Base-by-base conservation (phyloP, 805 yeast genomes). In the Cyberlindnera amylophila region DNA sequence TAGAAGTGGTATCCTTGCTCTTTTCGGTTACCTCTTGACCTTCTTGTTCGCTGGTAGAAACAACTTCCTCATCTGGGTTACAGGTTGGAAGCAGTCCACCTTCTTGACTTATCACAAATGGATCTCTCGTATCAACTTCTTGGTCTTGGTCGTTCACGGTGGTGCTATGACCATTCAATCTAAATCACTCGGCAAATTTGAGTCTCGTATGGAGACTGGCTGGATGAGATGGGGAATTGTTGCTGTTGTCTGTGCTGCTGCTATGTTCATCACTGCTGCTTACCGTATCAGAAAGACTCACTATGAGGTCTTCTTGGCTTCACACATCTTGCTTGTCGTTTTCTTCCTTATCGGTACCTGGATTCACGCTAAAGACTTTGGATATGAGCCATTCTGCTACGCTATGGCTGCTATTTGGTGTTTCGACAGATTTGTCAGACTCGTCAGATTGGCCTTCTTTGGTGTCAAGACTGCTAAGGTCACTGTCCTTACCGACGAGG, bases 1-100 rank as follows among this genome's bases (percentile, higher is more conserved):
- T 36, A 48, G 62, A 46, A 43, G 52, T 9, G 62, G 55, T 32
- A 40, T 50, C 18, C 32, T 56, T 7, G 30, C 44, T 10, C 54
- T 66, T 34, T 65, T 64, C 16, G 59, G 63, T 21, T 50, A 79
- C 42, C 87, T 90, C 0, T 53, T 74, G 9, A 56, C 79, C 19
- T 70, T 79, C 41, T 58, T 84, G 34, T 80, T 85, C 54, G 81
- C 86, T 6, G 85, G 88, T 10, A 68, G 95, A 54, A 86, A 84
- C 63, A 86, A 82, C 61, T 70, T 86, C 37, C 61, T 85, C 47
- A 71, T 74, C 45, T 68, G 65, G 62, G 43, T 81, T 13, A 78
- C 91, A 0, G 86, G 88, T 8, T 74, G 87, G 76, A 67, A 78
- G 6, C 81, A 75, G 50, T 69, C 82, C 13, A 72, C 84, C 3